Evolutionary conservation across 768 basidiomycete genomes (phyloP).

Genomic region (Tephrocybe rancida): DNA sequence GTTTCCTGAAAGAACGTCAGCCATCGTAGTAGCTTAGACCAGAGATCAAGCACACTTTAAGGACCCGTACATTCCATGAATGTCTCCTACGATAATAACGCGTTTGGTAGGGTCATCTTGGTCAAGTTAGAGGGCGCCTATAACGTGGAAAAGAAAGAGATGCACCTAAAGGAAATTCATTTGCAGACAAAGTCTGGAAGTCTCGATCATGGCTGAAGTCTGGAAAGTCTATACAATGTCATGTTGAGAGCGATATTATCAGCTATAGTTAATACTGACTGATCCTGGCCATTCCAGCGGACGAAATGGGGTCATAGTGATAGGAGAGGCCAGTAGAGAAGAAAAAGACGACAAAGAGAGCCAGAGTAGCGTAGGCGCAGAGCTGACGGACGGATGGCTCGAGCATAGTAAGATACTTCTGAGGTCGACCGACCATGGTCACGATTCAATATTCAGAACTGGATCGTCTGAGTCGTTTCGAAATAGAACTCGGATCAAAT

Average conservation of each 20-base stretch:
- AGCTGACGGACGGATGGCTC: conserved; percentile 20
- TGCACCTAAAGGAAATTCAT: conserved; percentile 59
- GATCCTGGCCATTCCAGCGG: neutral
- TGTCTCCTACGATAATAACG: conserved; percentile 81
- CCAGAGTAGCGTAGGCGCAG: conserved; percentile 36
- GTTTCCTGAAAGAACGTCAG: conserved; percentile 43
- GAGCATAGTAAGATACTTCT: conserved; percentile 10
- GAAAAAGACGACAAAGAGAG: conserved; percentile 45
- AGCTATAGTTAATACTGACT: neutral
- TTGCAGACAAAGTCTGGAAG: conserved; percentile 41
- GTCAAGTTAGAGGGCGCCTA: neutral
- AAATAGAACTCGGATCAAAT: neutral
- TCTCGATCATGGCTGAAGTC: conserved; percentile 57
- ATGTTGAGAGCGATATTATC: neutral
- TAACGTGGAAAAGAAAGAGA: conserved; percentile 4
- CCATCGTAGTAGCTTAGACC: neutral
- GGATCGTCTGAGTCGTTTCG: neutral
- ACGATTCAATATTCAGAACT: neutral
- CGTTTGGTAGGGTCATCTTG: conserved; percentile 56
- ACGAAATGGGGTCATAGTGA: conserved; percentile 1
- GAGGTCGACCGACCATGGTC: conserved; percentile 15
- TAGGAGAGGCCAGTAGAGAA: conserved; percentile 35
- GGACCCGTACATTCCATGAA: conserved; percentile 79
- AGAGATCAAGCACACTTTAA: conserved; percentile 53
- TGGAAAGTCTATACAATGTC: conserved; percentile 38